Base-by-base conservation (phyloP, 2,329 filamentous ascomycete species). In the Aureobasidium sp. region DNA sequence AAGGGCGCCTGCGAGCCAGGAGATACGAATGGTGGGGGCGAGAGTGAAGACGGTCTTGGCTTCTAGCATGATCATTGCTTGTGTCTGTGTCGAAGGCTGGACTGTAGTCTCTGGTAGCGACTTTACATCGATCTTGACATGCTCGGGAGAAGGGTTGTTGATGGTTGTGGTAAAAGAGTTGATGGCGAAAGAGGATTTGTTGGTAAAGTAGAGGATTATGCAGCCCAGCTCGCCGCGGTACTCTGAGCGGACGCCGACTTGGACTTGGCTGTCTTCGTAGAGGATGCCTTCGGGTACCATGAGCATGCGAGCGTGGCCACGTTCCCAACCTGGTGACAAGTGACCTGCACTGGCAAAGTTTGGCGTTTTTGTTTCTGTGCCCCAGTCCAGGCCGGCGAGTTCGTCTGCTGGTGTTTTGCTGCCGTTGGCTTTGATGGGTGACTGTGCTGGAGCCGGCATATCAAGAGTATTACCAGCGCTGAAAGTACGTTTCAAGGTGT, bases 171-270 rank as follows among this genome's bases (percentile, higher is more conserved):
- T 99, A 72, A 99, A 96, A 0, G 92, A 96, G 60, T 86, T 89
- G 69, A 99, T 88, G 0, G 88, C 78, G 48, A 63, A 62, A 0
- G 90, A 86, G 0, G 91, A 91, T 77, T 96, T 96, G 80, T 99
- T 99, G 64, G 87, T 89, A 73, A 97, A 96, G 75, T 97, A 99
- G 57, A 96, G 78, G 69, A 99, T 97, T 65, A 99, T 79, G 69
- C 94, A 96, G 45, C 94, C 94, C 78, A 97, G 88, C 71, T 96
- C 90, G n/a, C 87, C 90, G 64, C 94, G 88, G 73, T 97, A 99
- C 75, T 99, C 94, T 11, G 91, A 95, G 39, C 94, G 87, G 58
- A 97, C 77, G 35, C 94, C 94, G 44, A 99, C 82, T 72, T 99
- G 93, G 60, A 99, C 84, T 75, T 99, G 94, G 0, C 87, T 88